These are phyloP conservation scores for Scheffersomyces lignicola DNA, from an alignment of 1,139 yeast species.

Conservation along the genomic window DNA sequence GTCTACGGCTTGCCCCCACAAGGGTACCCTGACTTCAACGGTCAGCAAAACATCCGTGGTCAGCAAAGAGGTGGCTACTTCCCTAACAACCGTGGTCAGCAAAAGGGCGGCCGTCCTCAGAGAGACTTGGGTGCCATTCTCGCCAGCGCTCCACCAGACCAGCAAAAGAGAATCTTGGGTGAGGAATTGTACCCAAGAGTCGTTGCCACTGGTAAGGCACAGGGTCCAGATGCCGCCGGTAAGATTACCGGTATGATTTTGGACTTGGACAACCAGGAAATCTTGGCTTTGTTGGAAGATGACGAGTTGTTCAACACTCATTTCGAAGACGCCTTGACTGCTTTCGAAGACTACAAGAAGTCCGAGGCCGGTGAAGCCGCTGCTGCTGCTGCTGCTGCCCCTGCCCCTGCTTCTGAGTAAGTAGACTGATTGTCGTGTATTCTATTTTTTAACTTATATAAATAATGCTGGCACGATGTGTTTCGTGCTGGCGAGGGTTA, in stretches of 20 bases:
- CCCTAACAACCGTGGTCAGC: conserved; percentile 44
- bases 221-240: conserved; percentile 95
- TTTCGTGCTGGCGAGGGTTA: conserved; percentile 1
- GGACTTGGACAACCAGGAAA: conserved; percentile 92
- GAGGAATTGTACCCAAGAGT: conserved; percentile 97
- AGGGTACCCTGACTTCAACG: conserved; percentile 39
- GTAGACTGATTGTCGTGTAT: conserved; percentile 3
- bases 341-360: conserved; percentile 82
- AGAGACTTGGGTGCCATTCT: conserved; percentile 58
- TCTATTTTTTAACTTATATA: conserved; percentile 4
- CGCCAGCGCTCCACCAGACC: conserved; percentile 73
- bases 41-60: conserved; percentile 12
- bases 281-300: conserved; percentile 83
- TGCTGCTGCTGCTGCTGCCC: conserved; percentile 16
- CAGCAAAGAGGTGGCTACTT: conserved; percentile 41
- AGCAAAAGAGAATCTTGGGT: conserved; percentile 96
- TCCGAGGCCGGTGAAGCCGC: conserved; percentile 32
- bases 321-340: conserved; percentile 92
- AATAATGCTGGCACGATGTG: conserved; percentile 2
- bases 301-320: conserved; percentile 88
- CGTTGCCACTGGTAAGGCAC: conserved; percentile 81
- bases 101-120: conserved; percentile 34
- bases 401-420: conserved; percentile 21
- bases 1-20: conserved; percentile 81
- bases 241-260: conserved; percentile 99